These are phyloP conservation scores for Micractinium conductrix DNA, from an alignment of 139 green algal genomes.

Conservation along the genomic window DNA sequence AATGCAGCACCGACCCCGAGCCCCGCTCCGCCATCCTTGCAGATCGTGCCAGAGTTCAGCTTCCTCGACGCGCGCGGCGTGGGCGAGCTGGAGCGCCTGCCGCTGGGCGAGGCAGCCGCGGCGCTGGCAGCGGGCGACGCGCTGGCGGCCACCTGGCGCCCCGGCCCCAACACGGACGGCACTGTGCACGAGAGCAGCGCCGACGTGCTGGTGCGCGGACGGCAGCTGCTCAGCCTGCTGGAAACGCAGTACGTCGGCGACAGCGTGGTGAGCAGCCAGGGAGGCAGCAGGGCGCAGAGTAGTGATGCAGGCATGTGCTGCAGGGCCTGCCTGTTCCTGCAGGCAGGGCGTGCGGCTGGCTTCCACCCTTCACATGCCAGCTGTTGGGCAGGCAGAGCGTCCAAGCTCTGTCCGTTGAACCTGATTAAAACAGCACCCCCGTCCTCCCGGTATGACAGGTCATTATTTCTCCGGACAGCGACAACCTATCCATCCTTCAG, in stretches of 20 bases:
- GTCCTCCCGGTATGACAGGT: constrained; percentile 18
- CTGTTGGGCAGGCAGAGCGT: not conserved
- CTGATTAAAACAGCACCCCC: not conserved
- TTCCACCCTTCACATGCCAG: too few species aligned
- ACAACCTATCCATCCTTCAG: constrained; percentile 72
- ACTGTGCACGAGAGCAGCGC: constrained; percentile 73
- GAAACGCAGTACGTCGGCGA: constrained; percentile 63
- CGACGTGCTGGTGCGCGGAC: constrained; percentile 76
- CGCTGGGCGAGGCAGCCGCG: constrained; percentile 18
- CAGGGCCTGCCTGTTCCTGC: not conserved
- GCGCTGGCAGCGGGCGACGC: constrained; percentile 27
- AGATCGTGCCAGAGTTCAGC: constrained; percentile 77
- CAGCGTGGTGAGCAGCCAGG: constrained; percentile 40
- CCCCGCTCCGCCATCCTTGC: too few species aligned
- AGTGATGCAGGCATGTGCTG: not conserved
- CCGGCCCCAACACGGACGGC: constrained; percentile 63
- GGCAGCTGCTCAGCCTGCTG: constrained; percentile 70
- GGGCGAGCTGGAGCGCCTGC: constrained; percentile 61
- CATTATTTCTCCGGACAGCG: constrained; percentile 74
- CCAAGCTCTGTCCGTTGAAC: not conserved
- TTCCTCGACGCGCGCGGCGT: constrained; percentile 64
- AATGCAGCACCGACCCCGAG: too few species aligned
- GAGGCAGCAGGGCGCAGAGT: not conserved
- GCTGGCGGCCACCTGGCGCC: constrained; percentile 27
- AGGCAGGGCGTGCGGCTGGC: too few species aligned